A percentile compares a stretch with the other conserved stretches of the same genome.
phyloP scores from a whole-genome alignment of 305 asterid species.

The Lippia alba region DNA sequence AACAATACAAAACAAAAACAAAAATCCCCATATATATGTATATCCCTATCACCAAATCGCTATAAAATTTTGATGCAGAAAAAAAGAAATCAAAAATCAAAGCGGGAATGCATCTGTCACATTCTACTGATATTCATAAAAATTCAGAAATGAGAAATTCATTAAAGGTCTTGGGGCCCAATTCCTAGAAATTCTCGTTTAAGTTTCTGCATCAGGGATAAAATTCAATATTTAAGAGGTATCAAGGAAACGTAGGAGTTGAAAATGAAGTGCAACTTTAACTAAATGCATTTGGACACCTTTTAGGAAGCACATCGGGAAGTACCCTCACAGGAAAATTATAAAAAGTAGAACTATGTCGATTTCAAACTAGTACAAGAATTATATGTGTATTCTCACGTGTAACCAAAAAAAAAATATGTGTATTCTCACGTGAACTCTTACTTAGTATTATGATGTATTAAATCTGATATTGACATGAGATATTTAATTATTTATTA shows the following conservation, averaged over 20 bases:
- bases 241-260: background rate
- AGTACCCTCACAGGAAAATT: slow-evolving; percentile 4
- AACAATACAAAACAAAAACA: background rate
- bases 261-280: background rate
- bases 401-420: too few species aligned
- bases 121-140: background rate
- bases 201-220: slow-evolving; percentile 1
- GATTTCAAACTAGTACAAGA: too few species aligned
- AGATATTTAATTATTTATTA: too few species aligned
- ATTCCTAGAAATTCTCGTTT: slow-evolving; percentile 4
- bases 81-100: background rate
- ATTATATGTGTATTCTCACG: too few species aligned
- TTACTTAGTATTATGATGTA: too few species aligned
- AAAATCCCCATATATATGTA: too few species aligned
- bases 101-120: slow-evolving; percentile 4
- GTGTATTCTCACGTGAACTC: too few species aligned
- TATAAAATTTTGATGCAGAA: background rate
- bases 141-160: background rate
- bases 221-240: background rate
- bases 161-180: slow-evolving; percentile 15
- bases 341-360: too few species aligned
- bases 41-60: background rate
- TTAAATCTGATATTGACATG: too few species aligned
- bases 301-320: slow-evolving; percentile 21
- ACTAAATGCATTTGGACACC: background rate